Evolutionary conservation across 2,329 filamentous ascomycete genomes (phyloP).

Genomic region (Rhytidhysteron rufulum): DNA sequence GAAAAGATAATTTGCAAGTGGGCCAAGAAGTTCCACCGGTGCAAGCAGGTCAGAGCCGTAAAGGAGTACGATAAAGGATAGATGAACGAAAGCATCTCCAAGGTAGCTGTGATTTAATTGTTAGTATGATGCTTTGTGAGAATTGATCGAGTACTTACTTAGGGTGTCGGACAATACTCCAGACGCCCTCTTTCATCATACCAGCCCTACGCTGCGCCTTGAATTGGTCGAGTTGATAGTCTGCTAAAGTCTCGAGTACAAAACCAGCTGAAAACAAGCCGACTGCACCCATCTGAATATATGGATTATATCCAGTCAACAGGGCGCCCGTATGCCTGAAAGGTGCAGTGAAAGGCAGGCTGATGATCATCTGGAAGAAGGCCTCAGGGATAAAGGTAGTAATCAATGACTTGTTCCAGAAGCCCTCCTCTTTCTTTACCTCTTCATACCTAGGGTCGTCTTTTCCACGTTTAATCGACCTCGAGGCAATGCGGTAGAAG

Average conservation of each 20-base stretch:
- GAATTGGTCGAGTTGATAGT: constrained; percentile 53
- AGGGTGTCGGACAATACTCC: constrained; percentile 59
- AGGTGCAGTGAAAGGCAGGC: constrained; percentile 54
- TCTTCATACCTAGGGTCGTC: constrained; percentile 56
- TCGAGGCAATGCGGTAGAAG: constrained; percentile 51
- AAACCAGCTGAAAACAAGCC: constrained; percentile 56
- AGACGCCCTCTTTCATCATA: constrained; percentile 55
- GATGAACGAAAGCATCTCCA: constrained; percentile 57
- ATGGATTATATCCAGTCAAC: constrained; percentile 33
- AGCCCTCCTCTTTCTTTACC: constrained; percentile 49
- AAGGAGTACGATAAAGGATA: constrained; percentile 57
- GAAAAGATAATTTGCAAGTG: constrained; percentile 57
- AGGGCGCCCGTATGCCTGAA: constrained; percentile 46
- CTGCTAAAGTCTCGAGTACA: constrained; percentile 54
- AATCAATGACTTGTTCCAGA: constrained; percentile 56
- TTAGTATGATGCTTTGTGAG: constrained; percentile 2
- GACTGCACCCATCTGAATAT: constrained; percentile 43
- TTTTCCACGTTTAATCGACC: constrained; percentile 47
- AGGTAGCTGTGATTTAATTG: constrained; percentile 47
- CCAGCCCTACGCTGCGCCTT: constrained; percentile 39
- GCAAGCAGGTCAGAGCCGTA: constrained; percentile 54
- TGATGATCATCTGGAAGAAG: constrained; percentile 54
- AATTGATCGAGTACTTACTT: constrained; percentile 48
- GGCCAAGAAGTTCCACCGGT: constrained; percentile 53
- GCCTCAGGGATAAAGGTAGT: constrained; percentile 57